Evolutionary conservation across 164 flowering plant species (phyloP).

Genomic region (Magnolia officinalis): DNA sequence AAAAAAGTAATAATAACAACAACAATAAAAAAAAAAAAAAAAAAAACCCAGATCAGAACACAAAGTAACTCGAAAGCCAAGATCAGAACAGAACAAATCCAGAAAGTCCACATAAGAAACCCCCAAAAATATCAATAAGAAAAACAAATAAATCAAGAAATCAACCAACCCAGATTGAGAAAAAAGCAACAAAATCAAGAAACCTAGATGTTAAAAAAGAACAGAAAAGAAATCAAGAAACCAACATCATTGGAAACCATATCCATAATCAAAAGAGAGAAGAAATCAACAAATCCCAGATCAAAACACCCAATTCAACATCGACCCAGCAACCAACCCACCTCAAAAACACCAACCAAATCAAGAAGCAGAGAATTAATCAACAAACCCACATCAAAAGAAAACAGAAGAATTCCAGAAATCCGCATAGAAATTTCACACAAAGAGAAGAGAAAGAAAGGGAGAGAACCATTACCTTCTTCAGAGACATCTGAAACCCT

Average conservation of each 20-base stretch:
- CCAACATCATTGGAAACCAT: background rate
- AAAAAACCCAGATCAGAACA: too few relatives aligned
- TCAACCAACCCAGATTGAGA: background rate
- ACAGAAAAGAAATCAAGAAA: background rate
- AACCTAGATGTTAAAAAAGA: background rate
- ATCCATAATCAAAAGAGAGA: background rate
- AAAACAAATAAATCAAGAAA: background rate
- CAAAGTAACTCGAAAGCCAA: background rate
- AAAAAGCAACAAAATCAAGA: background rate
- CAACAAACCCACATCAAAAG: background rate
- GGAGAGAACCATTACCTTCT: background rate
- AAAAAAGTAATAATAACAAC: too few relatives aligned
- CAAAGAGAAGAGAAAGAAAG: background rate
- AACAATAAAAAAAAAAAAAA: too few relatives aligned
- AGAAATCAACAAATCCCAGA: background rate
- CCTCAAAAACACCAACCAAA: background rate
- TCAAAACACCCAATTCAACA: background rate
- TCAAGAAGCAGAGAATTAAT: too few relatives aligned
- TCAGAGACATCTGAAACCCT: background rate
- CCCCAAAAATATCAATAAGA: background rate
- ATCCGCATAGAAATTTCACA: background rate
- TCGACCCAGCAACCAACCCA: background rate
- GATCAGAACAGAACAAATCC: background rate
- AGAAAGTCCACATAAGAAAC: background rate
- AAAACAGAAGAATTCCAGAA: background rate